Conservation (phyloP, 2,329 filamentous ascomycete species). For the Sporothrix globosa region DNA sequence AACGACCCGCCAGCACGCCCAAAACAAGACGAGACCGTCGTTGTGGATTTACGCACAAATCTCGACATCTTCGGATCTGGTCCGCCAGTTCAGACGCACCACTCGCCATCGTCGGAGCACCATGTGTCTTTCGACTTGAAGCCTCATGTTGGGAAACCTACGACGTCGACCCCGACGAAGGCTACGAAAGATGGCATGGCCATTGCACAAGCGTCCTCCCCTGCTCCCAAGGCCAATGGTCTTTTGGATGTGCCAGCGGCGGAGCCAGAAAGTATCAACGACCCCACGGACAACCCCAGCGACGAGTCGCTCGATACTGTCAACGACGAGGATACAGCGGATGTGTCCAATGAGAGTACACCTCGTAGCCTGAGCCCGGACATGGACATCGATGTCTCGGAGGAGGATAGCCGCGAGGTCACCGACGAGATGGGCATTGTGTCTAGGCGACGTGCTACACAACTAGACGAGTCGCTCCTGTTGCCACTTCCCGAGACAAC, state of each 20-base stretch:
- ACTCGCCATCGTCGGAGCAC: not conserved
- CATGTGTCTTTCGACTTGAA: constrained; percentile 24
- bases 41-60: constrained; percentile 43
- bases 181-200: not conserved
- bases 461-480: constrained; percentile 29
- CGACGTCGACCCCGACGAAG: not conserved
- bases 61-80: constrained; percentile 44
- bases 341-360: constrained; percentile 23
- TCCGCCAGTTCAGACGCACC: constrained; percentile 28
- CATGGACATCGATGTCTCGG: constrained; percentile 18
- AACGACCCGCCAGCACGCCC: not conserved
- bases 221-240: not conserved
- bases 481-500: constrained; percentile 30
- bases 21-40: constrained; percentile 28
- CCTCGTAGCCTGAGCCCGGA: constrained; percentile 23
- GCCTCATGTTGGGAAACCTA: not conserved
- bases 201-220: not conserved
- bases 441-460: constrained; percentile 15
- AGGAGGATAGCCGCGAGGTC: constrained; percentile 26
- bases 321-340: not conserved
- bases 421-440: constrained; percentile 29
- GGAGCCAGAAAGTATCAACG: not conserved
- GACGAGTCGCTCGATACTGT: not conserved
- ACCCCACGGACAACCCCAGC: not conserved
- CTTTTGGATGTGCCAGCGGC: not conserved